A percentile compares a stretch with the other conserved stretches of the same genome.
Conservation (phyloP, 2,329 filamentous ascomycete species). For the Penicillium sp. region DNA sequence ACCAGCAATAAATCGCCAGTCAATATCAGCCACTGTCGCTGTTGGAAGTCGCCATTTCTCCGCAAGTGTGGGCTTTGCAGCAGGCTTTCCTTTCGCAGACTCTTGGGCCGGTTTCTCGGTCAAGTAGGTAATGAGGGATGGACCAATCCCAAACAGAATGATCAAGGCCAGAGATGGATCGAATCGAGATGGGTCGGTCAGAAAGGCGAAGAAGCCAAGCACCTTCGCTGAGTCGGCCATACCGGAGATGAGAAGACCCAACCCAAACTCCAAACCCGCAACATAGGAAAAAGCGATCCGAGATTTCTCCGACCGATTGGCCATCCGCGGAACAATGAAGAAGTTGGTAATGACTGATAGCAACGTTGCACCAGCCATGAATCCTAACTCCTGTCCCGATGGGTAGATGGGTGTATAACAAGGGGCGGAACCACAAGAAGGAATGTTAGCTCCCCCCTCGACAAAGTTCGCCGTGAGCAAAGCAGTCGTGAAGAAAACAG, state of each 20-base stretch:
- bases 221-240: constrained; percentile 55
- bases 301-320: constrained; percentile 34
- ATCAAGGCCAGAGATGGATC: constrained; percentile 53
- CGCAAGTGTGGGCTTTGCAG: constrained; percentile 42
- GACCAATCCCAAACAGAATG: constrained; percentile 51
- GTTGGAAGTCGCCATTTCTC: constrained; percentile 46
- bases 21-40: constrained; percentile 48
- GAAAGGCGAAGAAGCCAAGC: constrained; percentile 49
- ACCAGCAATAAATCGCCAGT: constrained; percentile 50
- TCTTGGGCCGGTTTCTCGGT: constrained; percentile 30
- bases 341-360: constrained; percentile 35
- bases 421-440: constrained; percentile 41
- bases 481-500: constrained; percentile 45
- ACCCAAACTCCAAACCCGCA: constrained; percentile 51
- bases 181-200: constrained; percentile 45
- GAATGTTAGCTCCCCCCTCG: constrained; percentile 38
- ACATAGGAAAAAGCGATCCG: constrained; percentile 44
- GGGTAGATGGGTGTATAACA: constrained; percentile 52
- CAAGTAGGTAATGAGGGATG: constrained; percentile 43
- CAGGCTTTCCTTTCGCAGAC: constrained; percentile 23
- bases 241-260: constrained; percentile 52
- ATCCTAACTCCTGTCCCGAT: constrained; percentile 32
- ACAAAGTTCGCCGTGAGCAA: constrained; percentile 45
- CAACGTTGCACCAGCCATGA: constrained; percentile 35
- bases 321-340: constrained; percentile 32